A percentile compares a stretch with the other conserved stretches of the same genome.
Evolutionary conservation across 345 rosid genomes (phyloP).

Genomic region (Mangifera indica): DNA sequence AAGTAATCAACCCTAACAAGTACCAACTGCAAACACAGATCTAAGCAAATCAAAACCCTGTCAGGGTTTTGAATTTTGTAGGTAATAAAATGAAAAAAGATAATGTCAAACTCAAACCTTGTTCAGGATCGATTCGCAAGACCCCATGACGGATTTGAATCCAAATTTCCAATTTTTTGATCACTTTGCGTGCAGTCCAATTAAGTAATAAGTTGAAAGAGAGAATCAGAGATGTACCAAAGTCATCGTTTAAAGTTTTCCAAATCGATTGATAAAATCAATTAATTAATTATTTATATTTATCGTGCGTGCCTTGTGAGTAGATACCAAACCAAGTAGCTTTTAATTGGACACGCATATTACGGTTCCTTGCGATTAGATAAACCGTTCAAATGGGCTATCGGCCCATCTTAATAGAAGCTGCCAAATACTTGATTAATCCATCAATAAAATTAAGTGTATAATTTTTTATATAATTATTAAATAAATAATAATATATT

Average conservation of each 20-base stretch:
- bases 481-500: no score
- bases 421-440: no score
- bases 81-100: background rate
- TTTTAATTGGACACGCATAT: no score
- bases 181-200: background rate
- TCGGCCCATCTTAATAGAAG: no score
- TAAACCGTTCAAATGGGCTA: no score
- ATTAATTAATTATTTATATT: background rate
- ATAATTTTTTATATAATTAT: no score
- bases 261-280: no score
- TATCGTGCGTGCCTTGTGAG: background rate
- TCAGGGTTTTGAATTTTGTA: conserved; percentile 13
- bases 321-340: background rate
- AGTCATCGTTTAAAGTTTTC: no score
- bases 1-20: background rate
- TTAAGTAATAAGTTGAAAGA: no score
- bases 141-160: conserved; percentile 14
- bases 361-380: no score
- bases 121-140: background rate
- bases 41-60: conserved; percentile 18
- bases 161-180: background rate
- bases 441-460: no score
- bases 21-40: conserved; percentile 11
- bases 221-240: no score
- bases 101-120: conserved; percentile 36